Conservation (phyloP, 805 yeast genomes). For the Yamadazyma tumulicola region DNA sequence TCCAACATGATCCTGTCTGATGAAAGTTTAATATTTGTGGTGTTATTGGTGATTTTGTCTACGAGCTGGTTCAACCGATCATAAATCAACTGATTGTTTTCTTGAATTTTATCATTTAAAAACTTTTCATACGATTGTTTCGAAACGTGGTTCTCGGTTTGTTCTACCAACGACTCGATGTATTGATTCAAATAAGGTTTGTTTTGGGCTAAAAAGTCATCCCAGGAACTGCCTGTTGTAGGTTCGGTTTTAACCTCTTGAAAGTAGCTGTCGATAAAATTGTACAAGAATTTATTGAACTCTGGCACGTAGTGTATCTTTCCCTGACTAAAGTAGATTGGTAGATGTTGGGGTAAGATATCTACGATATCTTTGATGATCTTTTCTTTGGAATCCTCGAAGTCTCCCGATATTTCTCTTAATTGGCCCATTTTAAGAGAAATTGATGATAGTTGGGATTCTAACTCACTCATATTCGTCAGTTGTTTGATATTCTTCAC, state of each 20-base stretch:
- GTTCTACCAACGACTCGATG: constrained; percentile 7
- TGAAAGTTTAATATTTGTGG: constrained; percentile 4
- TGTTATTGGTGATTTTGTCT: constrained; percentile 15
- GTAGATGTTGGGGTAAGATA: constrained; percentile 28
- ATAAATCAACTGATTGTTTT: constrained; percentile 21
- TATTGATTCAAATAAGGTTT: constrained; percentile 17
- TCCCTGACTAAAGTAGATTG: constrained; percentile 25
- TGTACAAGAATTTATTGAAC: constrained; percentile 32
- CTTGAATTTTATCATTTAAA: constrained; percentile 18
- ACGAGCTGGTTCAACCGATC: constrained; percentile 22
- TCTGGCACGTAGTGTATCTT: constrained; percentile 39
- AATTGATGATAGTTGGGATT: no score
- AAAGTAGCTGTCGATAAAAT: constrained; percentile 27
- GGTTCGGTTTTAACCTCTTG: constrained; percentile 10
- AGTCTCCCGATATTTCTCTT: constrained; percentile 6
- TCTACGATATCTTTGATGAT: constrained; percentile 11
- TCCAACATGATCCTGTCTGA: constrained; percentile 23
- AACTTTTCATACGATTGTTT: constrained; percentile 21
- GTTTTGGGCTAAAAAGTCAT: constrained; percentile 19
- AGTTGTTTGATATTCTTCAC: no score
- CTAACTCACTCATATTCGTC: no score
- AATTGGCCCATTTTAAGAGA: constrained; percentile 4
- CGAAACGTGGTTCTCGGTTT: constrained; percentile 13
- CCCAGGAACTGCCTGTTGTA: constrained; percentile 18
- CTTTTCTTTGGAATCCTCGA: constrained; percentile 7